Evolutionary conservation across 2,329 filamentous ascomycete species (phyloP).

Genomic region (Juglanconis juglandina): DNA sequence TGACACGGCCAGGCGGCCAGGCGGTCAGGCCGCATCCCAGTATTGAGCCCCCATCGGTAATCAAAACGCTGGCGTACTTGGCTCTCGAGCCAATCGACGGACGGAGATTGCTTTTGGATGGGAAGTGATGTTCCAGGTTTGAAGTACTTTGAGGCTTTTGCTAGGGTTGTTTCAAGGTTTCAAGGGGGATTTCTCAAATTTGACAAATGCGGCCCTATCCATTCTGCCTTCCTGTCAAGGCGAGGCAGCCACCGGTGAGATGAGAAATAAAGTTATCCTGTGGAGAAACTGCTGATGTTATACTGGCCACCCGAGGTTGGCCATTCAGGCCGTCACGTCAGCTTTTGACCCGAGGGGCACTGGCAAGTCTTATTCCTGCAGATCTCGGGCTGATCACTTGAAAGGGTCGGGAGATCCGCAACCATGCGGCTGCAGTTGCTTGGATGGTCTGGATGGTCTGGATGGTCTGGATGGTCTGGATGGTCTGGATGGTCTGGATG

Average conservation of each 20-base stretch:
- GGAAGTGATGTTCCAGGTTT: not conserved
- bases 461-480: not conserved
- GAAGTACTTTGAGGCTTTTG: not conserved
- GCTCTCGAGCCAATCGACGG: slow-evolving; percentile 4
- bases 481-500: not conserved
- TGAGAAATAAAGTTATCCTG: not conserved
- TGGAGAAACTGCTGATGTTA: no score
- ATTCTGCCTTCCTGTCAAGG: not conserved
- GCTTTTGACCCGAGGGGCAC: not conserved
- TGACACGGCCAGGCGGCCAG: not conserved
- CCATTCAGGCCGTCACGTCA: not conserved
- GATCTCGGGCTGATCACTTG: not conserved
- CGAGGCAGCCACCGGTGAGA: not conserved
- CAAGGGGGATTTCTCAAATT: not conserved
- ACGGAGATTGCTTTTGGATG: not conserved
- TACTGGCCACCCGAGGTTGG: no score
- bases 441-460: not conserved
- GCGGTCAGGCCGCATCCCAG: not conserved
- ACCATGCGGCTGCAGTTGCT: not conserved
- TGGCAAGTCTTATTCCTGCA: not conserved
- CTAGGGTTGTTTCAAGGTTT: slow-evolving; percentile 1
- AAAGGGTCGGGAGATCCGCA: not conserved
- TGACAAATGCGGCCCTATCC: not conserved
- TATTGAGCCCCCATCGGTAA: slow-evolving; percentile 11
- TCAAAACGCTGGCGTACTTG: slow-evolving; percentile 13